Conservation (phyloP, 805 yeast species). For the Metschnikowia santaceciliae region DNA sequence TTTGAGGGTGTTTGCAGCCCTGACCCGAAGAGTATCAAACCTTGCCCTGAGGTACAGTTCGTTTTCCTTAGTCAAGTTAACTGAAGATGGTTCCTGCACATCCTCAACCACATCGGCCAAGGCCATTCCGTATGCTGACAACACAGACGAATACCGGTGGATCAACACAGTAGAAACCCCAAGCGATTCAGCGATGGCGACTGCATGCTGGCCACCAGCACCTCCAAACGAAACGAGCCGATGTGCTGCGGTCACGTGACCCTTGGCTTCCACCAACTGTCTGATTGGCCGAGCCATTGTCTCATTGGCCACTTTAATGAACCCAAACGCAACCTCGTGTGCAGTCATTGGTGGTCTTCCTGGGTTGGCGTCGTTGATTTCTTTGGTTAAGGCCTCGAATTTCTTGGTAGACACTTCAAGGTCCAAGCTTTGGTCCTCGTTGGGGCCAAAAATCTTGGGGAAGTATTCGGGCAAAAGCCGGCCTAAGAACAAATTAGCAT, state of each 20-base stretch:
- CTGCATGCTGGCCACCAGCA: conserved; percentile 20
- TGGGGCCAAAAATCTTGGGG: conserved; percentile 18
- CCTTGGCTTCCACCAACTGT: conserved; percentile 18
- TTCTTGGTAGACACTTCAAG: conserved; percentile 10
- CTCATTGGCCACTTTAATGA: conserved; percentile 19
- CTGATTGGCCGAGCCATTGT: conserved; percentile 21
- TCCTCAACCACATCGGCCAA: conserved; percentile 21
- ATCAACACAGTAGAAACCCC: conserved; percentile 16
- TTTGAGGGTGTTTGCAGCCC: conserved; percentile 8
- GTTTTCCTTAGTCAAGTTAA: conserved; percentile 1
- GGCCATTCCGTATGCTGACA: conserved; percentile 21
- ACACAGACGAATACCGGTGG: conserved; percentile 18
- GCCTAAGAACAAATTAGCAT: conserved; percentile 19
- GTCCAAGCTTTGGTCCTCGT: conserved; percentile 16
- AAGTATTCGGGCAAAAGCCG: conserved; percentile 18
- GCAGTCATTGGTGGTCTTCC: conserved; percentile 14
- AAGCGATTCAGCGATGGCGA: conserved; percentile 17
- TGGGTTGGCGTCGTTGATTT: conserved; percentile 14
- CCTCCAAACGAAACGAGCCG: conserved; percentile 20
- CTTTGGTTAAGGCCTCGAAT: conserved; percentile 12
- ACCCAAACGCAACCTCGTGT: conserved; percentile 17
- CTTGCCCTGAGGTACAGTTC: conserved; percentile 1
- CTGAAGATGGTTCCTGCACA: conserved; percentile 16
- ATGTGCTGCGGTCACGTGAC: conserved; percentile 16
- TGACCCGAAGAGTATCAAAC: conserved; percentile 4